Evolutionary conservation across 1,139 yeast genomes (phyloP).

Genomic region (Sugiyamaella neomexicana): DNA sequence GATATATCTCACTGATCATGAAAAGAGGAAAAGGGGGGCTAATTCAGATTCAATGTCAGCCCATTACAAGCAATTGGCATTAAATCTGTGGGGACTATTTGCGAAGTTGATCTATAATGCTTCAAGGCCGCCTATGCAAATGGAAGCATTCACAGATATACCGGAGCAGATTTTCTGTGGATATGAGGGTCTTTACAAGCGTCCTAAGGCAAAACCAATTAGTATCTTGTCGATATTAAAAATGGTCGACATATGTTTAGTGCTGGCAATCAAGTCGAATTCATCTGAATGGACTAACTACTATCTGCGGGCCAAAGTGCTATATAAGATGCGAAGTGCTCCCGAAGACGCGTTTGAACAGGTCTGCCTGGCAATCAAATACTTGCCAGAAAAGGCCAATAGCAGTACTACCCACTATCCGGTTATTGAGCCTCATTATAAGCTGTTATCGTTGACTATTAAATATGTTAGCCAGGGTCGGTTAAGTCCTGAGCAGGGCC

Average conservation of each 20-base stretch:
- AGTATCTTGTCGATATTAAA: constrained; percentile 20
- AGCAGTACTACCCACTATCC: constrained; percentile 44
- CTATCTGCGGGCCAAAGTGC: constrained; percentile 61
- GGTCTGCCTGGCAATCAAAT: constrained; percentile 31
- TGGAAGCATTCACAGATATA: constrained; percentile 38
- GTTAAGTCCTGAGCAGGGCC: constrained; percentile 44
- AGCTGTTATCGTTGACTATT: constrained; percentile 56
- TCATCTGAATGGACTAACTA: constrained; percentile 62
- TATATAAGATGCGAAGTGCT: constrained; percentile 46
- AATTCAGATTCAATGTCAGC: constrained; percentile 1
- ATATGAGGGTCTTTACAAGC: constrained; percentile 15
- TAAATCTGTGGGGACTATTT: constrained; percentile 56
- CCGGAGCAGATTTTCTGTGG: constrained; percentile 32
- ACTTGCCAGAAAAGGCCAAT: constrained; percentile 43
- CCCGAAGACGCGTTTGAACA: constrained; percentile 33
- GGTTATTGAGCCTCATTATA: constrained; percentile 73
- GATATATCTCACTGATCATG: constrained; percentile 40
- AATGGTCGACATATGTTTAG: constrained; percentile 26
- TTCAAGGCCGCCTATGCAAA: constrained; percentile 58
- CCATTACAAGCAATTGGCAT: constrained; percentile 43
- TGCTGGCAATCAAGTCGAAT: constrained; percentile 38
- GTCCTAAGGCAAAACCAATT: constrained; percentile 15
- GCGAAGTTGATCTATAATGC: constrained; percentile 65
- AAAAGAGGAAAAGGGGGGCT: constrained; percentile 21
- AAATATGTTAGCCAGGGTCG: constrained; percentile 51